Evolutionary conservation across 2,329 filamentous ascomycete genomes (phyloP).

Genomic region (Aspergillus sp.): DNA sequence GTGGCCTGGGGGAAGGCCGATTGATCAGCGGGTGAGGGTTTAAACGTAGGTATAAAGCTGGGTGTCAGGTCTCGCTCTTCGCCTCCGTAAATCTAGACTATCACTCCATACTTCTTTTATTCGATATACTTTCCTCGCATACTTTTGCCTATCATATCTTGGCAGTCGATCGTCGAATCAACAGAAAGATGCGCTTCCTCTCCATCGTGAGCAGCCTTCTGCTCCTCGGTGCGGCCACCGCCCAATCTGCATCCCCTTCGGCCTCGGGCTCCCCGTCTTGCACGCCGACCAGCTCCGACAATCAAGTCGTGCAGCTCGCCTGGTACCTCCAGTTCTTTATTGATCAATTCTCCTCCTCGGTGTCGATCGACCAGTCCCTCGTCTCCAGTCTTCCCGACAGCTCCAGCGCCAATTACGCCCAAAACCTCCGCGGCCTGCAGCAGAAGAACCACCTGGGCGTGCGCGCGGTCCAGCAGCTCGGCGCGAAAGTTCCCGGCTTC

Average conservation of each 20-base stretch:
- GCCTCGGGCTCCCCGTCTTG: constrained; percentile 11
- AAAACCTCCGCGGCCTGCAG: constrained; percentile 19
- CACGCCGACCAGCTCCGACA: constrained; percentile 13
- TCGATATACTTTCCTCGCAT: too few relatives aligned
- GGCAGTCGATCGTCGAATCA: too few relatives aligned
- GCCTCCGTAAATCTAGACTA: too few relatives aligned
- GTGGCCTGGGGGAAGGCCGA: too few relatives aligned
- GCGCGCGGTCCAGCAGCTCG: constrained; percentile 17
- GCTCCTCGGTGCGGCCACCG: not conserved
- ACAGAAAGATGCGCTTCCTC: not conserved
- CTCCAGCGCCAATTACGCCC: constrained; percentile 10
- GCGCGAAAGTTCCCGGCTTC: constrained; percentile 10
- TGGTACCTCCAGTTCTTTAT: constrained; percentile 17
- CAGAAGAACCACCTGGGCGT: constrained; percentile 17
- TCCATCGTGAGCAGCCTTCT: not conserved
- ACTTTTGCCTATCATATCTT: too few relatives aligned
- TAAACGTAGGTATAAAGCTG: too few relatives aligned
- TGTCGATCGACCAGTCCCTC: constrained; percentile 18
- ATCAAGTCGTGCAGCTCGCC: constrained; percentile 15
- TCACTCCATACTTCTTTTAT: not conserved
- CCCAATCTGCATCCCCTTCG: not conserved
- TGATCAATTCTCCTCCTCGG: constrained; percentile 15
- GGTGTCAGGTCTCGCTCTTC: too few relatives aligned
- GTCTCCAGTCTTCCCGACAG: constrained; percentile 12
- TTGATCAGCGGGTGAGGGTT: too few relatives aligned